phyloP scores from a whole-genome alignment of 2,329 filamentous ascomycete species.

The Claviceps spartinae region DNA sequence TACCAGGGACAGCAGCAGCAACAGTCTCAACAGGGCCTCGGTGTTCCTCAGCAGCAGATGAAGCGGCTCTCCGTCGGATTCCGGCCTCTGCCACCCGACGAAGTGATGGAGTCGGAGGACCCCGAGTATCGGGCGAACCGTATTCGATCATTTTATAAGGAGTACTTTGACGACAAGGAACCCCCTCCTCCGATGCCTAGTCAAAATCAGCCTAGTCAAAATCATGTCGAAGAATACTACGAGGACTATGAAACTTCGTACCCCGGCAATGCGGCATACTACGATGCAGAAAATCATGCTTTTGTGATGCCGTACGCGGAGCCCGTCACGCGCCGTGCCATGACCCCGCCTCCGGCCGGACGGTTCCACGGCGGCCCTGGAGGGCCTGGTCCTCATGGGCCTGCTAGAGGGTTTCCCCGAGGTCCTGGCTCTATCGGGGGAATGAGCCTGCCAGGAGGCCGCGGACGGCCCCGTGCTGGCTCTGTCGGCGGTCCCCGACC shows the following conservation, averaged over 20 bases:
- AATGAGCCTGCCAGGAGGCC: slow-evolving; percentile 30
- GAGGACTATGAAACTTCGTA: slow-evolving; percentile 65
- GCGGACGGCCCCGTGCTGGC: slow-evolving; percentile 42
- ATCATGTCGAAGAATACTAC: slow-evolving; percentile 38
- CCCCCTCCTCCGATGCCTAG: slow-evolving; percentile 26
- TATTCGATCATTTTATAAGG: slow-evolving; percentile 97
- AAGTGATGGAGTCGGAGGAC: slow-evolving; percentile 67
- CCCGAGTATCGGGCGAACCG: slow-evolving; percentile 90
- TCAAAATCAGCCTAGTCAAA: no score
- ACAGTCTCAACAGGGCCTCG: slow-evolving; percentile 26
- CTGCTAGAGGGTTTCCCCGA: slow-evolving; percentile 11
- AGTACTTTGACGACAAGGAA: slow-evolving; percentile 85
- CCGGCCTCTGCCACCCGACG: slow-evolving; percentile 77
- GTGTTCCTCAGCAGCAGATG: slow-evolving; percentile 39
- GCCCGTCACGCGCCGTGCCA: slow-evolving; percentile 74
- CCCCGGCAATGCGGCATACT: slow-evolving; percentile 52
- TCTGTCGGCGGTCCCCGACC: slow-evolving; percentile 27
- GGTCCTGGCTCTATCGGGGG: slow-evolving; percentile 36
- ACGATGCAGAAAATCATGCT: slow-evolving; percentile 52
- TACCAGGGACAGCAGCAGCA: slow-evolving; percentile 15
- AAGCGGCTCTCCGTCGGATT: slow-evolving; percentile 56
- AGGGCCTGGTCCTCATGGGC: slow-evolving; percentile 16
- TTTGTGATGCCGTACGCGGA: slow-evolving; percentile 77
- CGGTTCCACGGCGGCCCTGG: slow-evolving; percentile 27
- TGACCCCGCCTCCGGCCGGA: slow-evolving; percentile 75